Evolutionary conservation across 225 moss, liverwort and hornwort genomes (phyloP).

Genomic region (Asterella californica): DNA sequence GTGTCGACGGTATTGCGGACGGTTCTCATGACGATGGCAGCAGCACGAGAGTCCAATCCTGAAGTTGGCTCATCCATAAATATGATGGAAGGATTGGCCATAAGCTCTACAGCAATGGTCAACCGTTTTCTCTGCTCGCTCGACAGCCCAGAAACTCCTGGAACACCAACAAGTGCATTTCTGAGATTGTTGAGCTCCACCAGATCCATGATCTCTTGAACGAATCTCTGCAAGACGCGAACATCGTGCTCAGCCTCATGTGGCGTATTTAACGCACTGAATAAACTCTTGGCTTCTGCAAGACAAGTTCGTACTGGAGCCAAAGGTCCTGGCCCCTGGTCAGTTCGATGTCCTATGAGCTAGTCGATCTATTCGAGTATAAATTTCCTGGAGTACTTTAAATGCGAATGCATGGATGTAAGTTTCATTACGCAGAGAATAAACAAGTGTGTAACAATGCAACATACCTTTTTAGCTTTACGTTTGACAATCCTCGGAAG

Average conservation of each 20-base stretch:
- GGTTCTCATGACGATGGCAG: conserved; percentile 68
- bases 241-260: conserved; percentile 23
- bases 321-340: too few relatives aligned
- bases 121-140: conserved; percentile 68
- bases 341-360: too few relatives aligned
- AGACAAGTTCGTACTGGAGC: background rate
- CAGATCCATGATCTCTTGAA: conserved; percentile 63
- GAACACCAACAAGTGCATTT: conserved; percentile 51
- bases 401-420: too few relatives aligned
- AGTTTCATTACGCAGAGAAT: too few relatives aligned
- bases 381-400: too few relatives aligned
- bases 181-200: conserved; percentile 50
- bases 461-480: conserved; percentile 52
- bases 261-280: background rate
- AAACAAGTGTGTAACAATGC: too few relatives aligned
- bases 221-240: conserved; percentile 54
- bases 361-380: too few relatives aligned
- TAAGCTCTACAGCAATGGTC: conserved; percentile 81
- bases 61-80: conserved; percentile 76
- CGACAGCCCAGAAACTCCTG: conserved; percentile 60
- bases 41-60: conserved; percentile 66
- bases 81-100: conserved; percentile 83
- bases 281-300: background rate
- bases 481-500: conserved; percentile 49
- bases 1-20: conserved; percentile 81